phyloP scores from a whole-genome alignment of 108 stramenopile genomes.

The Halocafeteria seosinensis region DNA sequence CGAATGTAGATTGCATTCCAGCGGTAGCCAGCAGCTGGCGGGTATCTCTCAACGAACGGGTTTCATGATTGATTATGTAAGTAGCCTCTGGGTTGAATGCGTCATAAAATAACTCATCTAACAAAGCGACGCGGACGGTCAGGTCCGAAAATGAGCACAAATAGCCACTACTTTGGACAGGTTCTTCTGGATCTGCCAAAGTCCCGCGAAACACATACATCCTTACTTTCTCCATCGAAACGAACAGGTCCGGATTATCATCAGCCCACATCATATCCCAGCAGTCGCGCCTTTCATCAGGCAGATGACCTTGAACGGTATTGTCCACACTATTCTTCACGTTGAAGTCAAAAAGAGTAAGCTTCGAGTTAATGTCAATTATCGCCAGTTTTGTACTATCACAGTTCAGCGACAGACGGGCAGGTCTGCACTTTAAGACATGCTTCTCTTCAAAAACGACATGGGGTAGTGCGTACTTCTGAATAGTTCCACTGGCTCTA shows the following conservation, averaged over 20 bases:
- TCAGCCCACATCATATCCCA: constrained; percentile 35
- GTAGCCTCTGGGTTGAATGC: constrained; percentile 15
- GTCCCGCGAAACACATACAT: constrained; percentile 23
- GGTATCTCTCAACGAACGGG: constrained; percentile 20
- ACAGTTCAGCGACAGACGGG: constrained; percentile 23
- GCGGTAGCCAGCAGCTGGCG: constrained; percentile 20
- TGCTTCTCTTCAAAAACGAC: constrained; percentile 14
- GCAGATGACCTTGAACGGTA: constrained; percentile 4
- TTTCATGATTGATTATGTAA: constrained; percentile 22
- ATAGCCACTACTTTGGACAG: constrained; percentile 26
- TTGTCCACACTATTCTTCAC: background rate
- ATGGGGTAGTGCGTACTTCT: constrained; percentile 36
- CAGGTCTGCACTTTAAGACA: constrained; percentile 7
- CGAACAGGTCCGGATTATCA: constrained; percentile 27
- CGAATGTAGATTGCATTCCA: constrained; percentile 8
- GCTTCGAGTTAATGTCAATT: constrained; percentile 23
- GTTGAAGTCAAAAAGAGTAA: constrained; percentile 25
- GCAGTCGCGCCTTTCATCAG: constrained; percentile 25
- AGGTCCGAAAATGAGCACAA: constrained; percentile 20
- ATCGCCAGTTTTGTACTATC: constrained; percentile 21
- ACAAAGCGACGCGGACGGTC: constrained; percentile 16
- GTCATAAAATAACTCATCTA: constrained; percentile 27
- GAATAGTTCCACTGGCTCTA: constrained; percentile 22
- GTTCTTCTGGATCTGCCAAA: constrained; percentile 27
- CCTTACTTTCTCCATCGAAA: constrained; percentile 41